Percentiles rank a stretch among this genome's conserved stretches.
Conservation (phyloP, 2,329 filamentous ascomycete genomes). For the Aspergillus ruber region DNA sequence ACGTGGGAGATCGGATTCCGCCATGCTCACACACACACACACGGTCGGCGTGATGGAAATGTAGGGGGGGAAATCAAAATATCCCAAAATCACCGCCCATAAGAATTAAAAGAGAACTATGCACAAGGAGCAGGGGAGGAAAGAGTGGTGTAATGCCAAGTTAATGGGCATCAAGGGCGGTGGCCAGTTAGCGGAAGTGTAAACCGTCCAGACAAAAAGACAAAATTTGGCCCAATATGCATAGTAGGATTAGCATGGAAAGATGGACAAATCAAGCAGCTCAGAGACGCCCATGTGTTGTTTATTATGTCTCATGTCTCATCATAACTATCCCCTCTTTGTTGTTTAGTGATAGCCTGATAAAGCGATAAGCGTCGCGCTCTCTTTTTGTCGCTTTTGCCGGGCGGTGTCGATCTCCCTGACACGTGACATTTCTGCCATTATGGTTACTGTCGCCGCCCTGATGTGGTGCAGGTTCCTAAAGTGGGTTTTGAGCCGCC, state of each 20-base stretch:
- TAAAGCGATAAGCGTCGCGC: conserved; percentile 2
- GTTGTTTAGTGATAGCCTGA: background rate
- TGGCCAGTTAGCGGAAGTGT: conserved; percentile 17
- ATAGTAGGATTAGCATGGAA: background rate
- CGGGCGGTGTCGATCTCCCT: conserved; percentile 7
- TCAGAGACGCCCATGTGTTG: background rate
- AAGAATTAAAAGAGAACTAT: background rate
- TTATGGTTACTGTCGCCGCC: conserved; percentile 1
- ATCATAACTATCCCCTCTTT: background rate
- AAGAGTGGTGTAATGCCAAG: background rate
- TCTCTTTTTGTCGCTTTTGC: background rate
- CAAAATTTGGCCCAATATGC: background rate
- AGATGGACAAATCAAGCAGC: background rate
- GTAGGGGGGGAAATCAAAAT: background rate
- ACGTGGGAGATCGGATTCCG: conserved; percentile 18
- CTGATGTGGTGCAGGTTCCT: conserved; percentile 11
- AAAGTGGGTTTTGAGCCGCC: conserved; percentile 36
- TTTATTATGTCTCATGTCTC: background rate
- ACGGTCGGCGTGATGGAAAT: background rate
- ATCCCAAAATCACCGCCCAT: background rate
- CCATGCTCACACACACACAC: conserved; percentile 13
- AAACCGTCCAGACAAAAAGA: background rate
- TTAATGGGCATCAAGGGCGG: conserved; percentile 16
- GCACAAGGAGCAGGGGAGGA: background rate
- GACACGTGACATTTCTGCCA: conserved; percentile 4